Evolutionary conservation across 495 filamentous ascomycete species (phyloP).

Genomic region (Penicillium samsonianum): DNA sequence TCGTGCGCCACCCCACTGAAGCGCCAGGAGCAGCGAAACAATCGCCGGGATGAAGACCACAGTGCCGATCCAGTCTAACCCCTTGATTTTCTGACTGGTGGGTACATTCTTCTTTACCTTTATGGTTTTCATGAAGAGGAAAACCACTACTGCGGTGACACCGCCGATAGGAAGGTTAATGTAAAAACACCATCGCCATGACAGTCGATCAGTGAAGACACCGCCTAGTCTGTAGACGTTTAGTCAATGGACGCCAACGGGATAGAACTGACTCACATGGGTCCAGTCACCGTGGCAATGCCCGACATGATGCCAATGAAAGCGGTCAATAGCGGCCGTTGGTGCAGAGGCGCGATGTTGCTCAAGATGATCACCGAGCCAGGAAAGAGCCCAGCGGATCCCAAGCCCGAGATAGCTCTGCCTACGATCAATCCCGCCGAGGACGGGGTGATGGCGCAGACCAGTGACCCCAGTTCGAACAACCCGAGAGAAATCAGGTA

Average conservation of each 20-base stretch:
- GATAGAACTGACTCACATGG: constrained; percentile 40
- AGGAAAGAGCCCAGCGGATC: constrained; percentile 72
- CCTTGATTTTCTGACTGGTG: constrained; percentile 40
- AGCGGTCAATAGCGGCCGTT: constrained; percentile 67
- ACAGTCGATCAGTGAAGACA: constrained; percentile 49
- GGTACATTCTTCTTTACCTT: constrained; percentile 43
- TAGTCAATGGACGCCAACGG: constrained; percentile 7
- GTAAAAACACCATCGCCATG: constrained; percentile 63
- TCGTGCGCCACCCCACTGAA: constrained; percentile 45
- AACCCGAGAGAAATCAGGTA: constrained; percentile 69
- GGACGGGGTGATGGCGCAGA: constrained; percentile 75
- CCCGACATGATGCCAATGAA: constrained; percentile 72
- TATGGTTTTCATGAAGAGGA: constrained; percentile 8
- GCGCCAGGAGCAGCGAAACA: constrained; percentile 41
- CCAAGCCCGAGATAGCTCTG: constrained; percentile 78
- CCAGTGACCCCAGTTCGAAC: constrained; percentile 81
- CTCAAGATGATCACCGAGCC: constrained; percentile 72
- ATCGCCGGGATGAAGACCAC: constrained; percentile 36
- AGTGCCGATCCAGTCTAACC: constrained; percentile 32
- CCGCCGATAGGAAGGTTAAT: constrained; percentile 59
- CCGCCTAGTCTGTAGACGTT: constrained; percentile 44
- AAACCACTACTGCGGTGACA: constrained; percentile 27
- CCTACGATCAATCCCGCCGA: constrained; percentile 78
- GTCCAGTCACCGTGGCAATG: constrained; percentile 67
- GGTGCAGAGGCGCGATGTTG: constrained; percentile 62